Evolutionary conservation across 805 yeast genomes (phyloP), one percentile per base, ranked within the genome.

Genomic region (Tetrapisispora namnaoensis): DNA sequence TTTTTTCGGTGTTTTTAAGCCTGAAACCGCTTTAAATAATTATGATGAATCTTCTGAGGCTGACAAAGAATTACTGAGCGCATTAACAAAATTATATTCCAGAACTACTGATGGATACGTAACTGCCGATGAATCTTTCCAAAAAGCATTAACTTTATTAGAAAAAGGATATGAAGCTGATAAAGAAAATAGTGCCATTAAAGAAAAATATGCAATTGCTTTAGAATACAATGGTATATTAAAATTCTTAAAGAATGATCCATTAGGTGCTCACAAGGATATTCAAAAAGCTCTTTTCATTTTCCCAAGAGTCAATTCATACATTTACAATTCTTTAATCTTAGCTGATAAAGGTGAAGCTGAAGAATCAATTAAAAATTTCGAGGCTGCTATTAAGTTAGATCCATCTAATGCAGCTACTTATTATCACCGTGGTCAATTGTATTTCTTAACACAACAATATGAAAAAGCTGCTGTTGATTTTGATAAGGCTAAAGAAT

Each of bases 381-480:
- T 93, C 61, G 78, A 79, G 46, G 70, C 74, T 47, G 98, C 97
- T 20, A 73, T 80, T 51, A 70, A 74, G 51, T 62, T 84, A 53
- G 82, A 86, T 61, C 79, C 91, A 45, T 70, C 77, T 22, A 79
- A 81, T 60, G 81, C 93, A 34, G 96, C 93, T 62, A 78, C 84
- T 56, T 86, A 82, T 73, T 93, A 93, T 74, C 99, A 93, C 71
- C 81, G 84, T 66, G 99, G 95, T 57, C 99, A 93, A 77, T 76
- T 90, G 64, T 79, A 77, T 67, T 91, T 90, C 71, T 72, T 93
- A 60, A 79, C 86, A 53, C 83, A 82, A 53, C 86, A 87, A 52
- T 79, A 85, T 61, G 70, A 69, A 37, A 74, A 79, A 54, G 97
- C 99, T 36, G 77, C 80, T 60, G 70, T 66, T 38, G 80, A 86